A percentile compares a stretch with the other conserved stretches of the same genome.
phyloP scores from a whole-genome alignment of 2,329 filamentous ascomycete genomes.

The Penicillium capsulatum region DNA sequence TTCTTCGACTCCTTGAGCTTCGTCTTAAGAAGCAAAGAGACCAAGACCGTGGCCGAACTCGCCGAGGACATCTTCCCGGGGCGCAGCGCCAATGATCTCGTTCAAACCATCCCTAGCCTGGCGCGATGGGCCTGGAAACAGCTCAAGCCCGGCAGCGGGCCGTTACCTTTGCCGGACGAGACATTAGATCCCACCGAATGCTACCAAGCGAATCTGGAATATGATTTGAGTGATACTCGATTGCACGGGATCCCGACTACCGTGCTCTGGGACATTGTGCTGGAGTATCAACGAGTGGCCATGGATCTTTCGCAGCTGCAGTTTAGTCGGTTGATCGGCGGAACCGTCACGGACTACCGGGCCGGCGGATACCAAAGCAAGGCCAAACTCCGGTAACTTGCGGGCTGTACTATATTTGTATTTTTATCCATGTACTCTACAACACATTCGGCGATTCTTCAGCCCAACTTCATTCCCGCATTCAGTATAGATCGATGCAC shows the following conservation, averaged over 20 bases:
- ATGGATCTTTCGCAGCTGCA: conserved; percentile 19
- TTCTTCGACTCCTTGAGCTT: conserved; percentile 26
- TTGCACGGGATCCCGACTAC: conserved; percentile 28
- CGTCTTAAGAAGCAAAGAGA: conserved; percentile 24
- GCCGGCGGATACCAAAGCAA: conserved; percentile 7
- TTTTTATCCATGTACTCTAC: no score
- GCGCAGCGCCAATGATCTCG: conserved; percentile 28
- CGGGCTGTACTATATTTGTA: background rate
- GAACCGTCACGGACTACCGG: conserved; percentile 27
- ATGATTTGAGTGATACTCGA: conserved; percentile 31
- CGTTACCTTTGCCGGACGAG: conserved; percentile 19
- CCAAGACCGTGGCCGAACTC: conserved; percentile 27
- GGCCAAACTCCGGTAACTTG: background rate
- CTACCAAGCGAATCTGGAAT: conserved; percentile 33
- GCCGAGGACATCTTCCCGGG: conserved; percentile 29
- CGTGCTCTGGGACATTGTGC: conserved; percentile 34
- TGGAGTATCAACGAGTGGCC: conserved; percentile 35
- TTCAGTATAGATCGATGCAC: conserved; percentile 8
- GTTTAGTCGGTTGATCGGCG: conserved; percentile 29
- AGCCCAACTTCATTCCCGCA: background rate
- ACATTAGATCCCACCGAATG: conserved; percentile 19
- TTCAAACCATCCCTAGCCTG: conserved; percentile 33
- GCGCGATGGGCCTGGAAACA: conserved; percentile 26
- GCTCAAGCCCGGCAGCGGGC: conserved; percentile 24
- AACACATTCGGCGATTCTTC: background rate